phyloP scores from a whole-genome alignment of 441 rosid species.

The Aleurites moluccanus region DNA sequence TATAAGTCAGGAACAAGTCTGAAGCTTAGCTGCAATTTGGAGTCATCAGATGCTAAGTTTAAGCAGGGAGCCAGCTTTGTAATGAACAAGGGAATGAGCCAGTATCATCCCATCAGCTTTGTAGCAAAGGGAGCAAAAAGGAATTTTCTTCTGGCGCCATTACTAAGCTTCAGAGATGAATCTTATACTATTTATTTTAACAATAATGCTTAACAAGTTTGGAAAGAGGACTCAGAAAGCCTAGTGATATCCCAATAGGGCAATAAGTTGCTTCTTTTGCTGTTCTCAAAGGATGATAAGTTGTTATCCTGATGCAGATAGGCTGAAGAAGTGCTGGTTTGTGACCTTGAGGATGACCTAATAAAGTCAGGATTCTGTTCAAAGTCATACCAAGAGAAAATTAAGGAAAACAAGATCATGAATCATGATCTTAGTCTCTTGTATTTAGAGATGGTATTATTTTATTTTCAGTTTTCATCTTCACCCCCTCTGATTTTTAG shows the following conservation, averaged over 20 bases:
- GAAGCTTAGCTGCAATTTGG: conserved; percentile 52
- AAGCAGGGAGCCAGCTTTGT: conserved; percentile 55
- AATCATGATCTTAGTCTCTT: neutral
- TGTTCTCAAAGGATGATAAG: neutral
- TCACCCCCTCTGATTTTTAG: conserved; percentile 2
- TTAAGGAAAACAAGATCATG: neutral
- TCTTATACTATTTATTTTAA: conserved; percentile 74
- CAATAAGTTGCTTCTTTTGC: neutral
- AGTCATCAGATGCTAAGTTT: conserved; percentile 38
- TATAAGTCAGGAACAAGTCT: conserved; percentile 35
- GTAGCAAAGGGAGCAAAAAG: conserved; percentile 58
- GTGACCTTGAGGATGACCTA: neutral
- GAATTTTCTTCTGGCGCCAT: conserved; percentile 64
- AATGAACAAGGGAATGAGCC: conserved; percentile 44
- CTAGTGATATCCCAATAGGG: neutral
- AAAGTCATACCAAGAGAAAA: neutral
- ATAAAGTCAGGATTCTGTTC: conserved; percentile 2
- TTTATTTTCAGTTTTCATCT: neutral
- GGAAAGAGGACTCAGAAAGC: neutral
- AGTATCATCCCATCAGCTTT: conserved; percentile 76
- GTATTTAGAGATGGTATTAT: neutral
- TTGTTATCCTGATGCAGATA: neutral
- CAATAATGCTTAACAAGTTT: conserved; percentile 39
- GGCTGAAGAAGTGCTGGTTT: neutral
- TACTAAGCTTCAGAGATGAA: conserved; percentile 74